These are phyloP conservation scores for Yamadazyma sp. DNA, from an alignment of 805 yeast genomes.

Conservation along the genomic window DNA sequence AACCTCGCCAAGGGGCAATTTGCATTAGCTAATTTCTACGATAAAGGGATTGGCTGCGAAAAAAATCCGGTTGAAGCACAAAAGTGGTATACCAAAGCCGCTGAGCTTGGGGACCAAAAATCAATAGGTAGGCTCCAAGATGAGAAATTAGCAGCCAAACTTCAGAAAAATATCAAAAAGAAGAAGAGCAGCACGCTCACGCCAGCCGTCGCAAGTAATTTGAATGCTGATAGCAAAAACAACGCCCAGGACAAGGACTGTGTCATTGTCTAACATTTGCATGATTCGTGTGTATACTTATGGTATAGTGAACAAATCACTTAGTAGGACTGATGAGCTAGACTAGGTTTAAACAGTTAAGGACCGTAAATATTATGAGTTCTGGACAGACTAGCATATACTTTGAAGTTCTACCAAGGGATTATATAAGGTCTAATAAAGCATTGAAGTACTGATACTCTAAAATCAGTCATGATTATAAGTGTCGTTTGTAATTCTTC, in stretches of 20 bases:
- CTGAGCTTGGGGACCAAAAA: slow-evolving; percentile 50
- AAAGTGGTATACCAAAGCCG: slow-evolving; percentile 76
- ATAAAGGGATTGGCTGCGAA: slow-evolving; percentile 84
- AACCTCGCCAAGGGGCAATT: slow-evolving; percentile 81
- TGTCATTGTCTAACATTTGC: slow-evolving; percentile 23
- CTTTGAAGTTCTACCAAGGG: no score
- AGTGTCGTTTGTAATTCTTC: no score
- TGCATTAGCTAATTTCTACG: slow-evolving; percentile 80
- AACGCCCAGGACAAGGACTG: slow-evolving; percentile 43
- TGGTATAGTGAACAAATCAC: slow-evolving; percentile 9
- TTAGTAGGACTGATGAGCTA: no score
- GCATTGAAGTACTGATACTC: no score
- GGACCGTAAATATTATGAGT: no score
- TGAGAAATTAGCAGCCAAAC: slow-evolving; percentile 28
- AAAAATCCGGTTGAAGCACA: slow-evolving; percentile 56
- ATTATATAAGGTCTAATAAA: no score
- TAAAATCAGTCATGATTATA: no score
- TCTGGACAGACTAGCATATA: no score
- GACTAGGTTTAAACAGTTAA: no score
- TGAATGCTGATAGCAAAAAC: slow-evolving; percentile 7
- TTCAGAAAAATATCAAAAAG: slow-evolving; percentile 32
- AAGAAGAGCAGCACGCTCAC: slow-evolving; percentile 14
- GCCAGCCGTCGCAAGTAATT: slow-evolving; percentile 8
- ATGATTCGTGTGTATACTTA: slow-evolving; percentile 1
- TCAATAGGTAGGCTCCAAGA: slow-evolving; percentile 34